Base-by-base conservation (phyloP, 1,284 basidiomycete species). In the Rhodotorula sp. region DNA sequence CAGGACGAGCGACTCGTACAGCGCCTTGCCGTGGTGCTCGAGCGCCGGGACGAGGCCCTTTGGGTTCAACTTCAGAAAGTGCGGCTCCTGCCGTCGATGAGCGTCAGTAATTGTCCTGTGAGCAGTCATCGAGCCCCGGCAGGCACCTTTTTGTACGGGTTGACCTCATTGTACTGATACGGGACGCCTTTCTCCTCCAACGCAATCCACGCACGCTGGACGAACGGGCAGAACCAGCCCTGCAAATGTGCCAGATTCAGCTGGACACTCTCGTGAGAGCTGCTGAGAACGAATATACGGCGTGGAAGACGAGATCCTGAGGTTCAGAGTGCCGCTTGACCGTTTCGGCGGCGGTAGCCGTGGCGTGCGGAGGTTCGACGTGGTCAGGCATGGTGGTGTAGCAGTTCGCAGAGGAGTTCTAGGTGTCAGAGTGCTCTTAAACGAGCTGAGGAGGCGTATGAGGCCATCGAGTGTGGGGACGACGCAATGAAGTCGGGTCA, bases 1-100 rank as follows among this genome's bases (percentile, higher is more conserved):
- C 54, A 88, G 80, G 64, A 88, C 82, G 64, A 87, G 82, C 7
- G 86, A 88, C 75, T 89, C 88, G 80, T 88, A 87, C 17, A 89
- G 79, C 1, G 87, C 85, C 61, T 83, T 84, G 41, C 86, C 86
- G 62, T 86, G 82, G 79, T 86, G 86, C 68, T 86, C 86, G 55
- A 88, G 79, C 0, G 87, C 86, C 0, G 74, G 74, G 4, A 77
- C 76, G 56, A 77, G 69, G 1, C 77, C 77, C 58, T 73, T 73
- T 13, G 77, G 75, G 25, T 72, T 74, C 56, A 77, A 50, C 41
- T 55, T 48, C 16, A 77, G 82, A 63, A 76, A 77, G 41, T 76
- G 71, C 7, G 68, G 53, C 46, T 61, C 71, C 48, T 66, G 44
- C 50, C 8, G 0, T 27, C n/a, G n/a, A 9, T 13, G 50, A 23